phyloP scores from a whole-genome alignment of 2,329 filamentous ascomycete species.

The Setomelanomma holmii region DNA sequence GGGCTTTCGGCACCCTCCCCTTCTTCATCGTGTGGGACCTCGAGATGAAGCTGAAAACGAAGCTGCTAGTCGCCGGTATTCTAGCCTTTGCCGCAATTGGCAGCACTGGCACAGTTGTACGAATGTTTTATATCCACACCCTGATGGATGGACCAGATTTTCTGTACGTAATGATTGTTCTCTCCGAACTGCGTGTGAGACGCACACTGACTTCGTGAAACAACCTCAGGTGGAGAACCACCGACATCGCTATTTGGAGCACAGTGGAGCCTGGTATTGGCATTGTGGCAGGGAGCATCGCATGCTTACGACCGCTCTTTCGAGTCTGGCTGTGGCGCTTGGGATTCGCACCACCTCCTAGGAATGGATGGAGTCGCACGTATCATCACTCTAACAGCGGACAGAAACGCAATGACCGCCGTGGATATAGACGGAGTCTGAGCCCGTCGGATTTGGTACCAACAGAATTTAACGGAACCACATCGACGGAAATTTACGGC shows the following conservation, averaged over 20 bases:
- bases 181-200: no score
- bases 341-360: slow-evolving; percentile 25
- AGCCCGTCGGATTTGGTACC: slow-evolving; percentile 26
- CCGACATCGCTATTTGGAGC: slow-evolving; percentile 51
- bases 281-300: slow-evolving; percentile 57
- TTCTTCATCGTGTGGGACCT: slow-evolving; percentile 63
- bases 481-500: slow-evolving; percentile 18
- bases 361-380: slow-evolving; percentile 10
- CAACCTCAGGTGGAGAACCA: no score
- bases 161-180: slow-evolving; percentile 48
- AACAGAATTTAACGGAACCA: slow-evolving; percentile 13
- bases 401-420: slow-evolving; percentile 19
- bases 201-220: no score
- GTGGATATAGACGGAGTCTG: slow-evolving; percentile 28
- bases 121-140: slow-evolving; percentile 53
- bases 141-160: slow-evolving; percentile 52
- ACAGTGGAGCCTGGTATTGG: slow-evolving; percentile 46
- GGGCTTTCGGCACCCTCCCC: slow-evolving; percentile 42
- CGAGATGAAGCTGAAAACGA: slow-evolving; percentile 62
- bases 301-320: slow-evolving; percentile 58
- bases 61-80: slow-evolving; percentile 60
- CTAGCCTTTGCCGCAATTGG: slow-evolving; percentile 60
- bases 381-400: slow-evolving; percentile 14
- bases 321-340: slow-evolving; percentile 35
- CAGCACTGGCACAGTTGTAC: slow-evolving; percentile 59